These are phyloP conservation scores for Naganishia onofrii DNA, from an alignment of 768 basidiomycete species.

Conservation along the genomic window DNA sequence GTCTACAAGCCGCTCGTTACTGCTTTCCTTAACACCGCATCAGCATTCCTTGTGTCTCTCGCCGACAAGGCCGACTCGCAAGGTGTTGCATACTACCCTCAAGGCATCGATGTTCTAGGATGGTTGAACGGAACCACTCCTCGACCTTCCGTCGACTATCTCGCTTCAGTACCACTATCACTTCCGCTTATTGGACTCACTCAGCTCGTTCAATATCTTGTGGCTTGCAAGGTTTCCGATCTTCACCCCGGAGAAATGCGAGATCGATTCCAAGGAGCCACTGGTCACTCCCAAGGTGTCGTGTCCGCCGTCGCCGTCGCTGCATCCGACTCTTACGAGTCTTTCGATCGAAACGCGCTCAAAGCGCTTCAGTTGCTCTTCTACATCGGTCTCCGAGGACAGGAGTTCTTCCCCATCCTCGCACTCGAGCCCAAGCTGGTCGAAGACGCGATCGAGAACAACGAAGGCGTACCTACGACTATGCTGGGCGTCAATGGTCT, in stretches of 20 bases:
- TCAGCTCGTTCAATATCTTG: slow-evolving; percentile 88
- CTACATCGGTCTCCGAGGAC: slow-evolving; percentile 86
- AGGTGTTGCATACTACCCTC: slow-evolving; percentile 63
- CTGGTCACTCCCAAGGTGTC: slow-evolving; percentile 96
- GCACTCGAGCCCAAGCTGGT: slow-evolving; percentile 83
- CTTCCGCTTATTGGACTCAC: slow-evolving; percentile 95
- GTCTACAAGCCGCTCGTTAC: slow-evolving; percentile 83
- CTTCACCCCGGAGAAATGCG: slow-evolving; percentile 78
- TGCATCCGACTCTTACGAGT: slow-evolving; percentile 70
- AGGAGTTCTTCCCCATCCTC: slow-evolving; percentile 88
- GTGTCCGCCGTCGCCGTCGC: slow-evolving; percentile 88
- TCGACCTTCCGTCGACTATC: slow-evolving; percentile 77
- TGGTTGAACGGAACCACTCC: slow-evolving; percentile 74
- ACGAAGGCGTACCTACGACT: slow-evolving; percentile 86
- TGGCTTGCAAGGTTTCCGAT: slow-evolving; percentile 70
- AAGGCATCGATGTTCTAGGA: slow-evolving; percentile 74
- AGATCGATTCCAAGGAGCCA: slow-evolving; percentile 72
- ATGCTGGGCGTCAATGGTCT: slow-evolving; percentile 92
- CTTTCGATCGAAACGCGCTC: slow-evolving; percentile 69
- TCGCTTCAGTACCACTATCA: slow-evolving; percentile 89
- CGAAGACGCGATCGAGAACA: slow-evolving; percentile 81
- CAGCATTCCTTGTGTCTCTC: slow-evolving; percentile 71
- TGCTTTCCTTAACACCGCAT: slow-evolving; percentile 65
- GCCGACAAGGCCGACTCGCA: slow-evolving; percentile 59
- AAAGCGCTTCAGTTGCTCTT: slow-evolving; percentile 91